phyloP scores from a whole-genome alignment of 495 filamentous ascomycete genomes.

The Copromyces sp. region DNA sequence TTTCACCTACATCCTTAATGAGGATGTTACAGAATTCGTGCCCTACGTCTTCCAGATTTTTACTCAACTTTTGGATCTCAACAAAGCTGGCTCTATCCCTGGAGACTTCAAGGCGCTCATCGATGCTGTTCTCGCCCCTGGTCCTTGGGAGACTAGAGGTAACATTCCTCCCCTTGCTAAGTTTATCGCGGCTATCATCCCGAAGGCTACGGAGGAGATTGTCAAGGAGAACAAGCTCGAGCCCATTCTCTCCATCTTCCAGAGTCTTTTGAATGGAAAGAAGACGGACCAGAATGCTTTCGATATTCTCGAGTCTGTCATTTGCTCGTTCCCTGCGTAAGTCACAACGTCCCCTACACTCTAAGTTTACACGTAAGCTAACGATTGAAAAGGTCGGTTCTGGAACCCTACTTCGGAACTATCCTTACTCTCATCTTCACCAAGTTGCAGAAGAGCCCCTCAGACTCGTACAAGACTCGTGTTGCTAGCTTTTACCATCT shows the following conservation, averaged over 20 bases:
- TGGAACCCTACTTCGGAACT: slow-evolving; percentile 67
- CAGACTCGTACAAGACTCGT: slow-evolving; percentile 67
- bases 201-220: slow-evolving; percentile 62
- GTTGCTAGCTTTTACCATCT: slow-evolving; percentile 92
- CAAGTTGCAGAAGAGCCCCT: slow-evolving; percentile 63
- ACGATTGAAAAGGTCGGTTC: slow-evolving; percentile 35
- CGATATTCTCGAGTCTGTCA: slow-evolving; percentile 74
- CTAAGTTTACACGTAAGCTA: slow-evolving; percentile 8
- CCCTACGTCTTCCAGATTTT: slow-evolving; percentile 97
- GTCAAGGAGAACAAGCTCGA: slow-evolving; percentile 60
- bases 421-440: slow-evolving; percentile 77
- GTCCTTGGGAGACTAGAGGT: slow-evolving; percentile 80
- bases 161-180: slow-evolving; percentile 86
- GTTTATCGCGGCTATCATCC: slow-evolving; percentile 72
- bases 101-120: slow-evolving; percentile 69
- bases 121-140: slow-evolving; percentile 59
- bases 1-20: slow-evolving; percentile 63
- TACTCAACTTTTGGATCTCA: slow-evolving; percentile 74
- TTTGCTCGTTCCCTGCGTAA: slow-evolving; percentile 60
- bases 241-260: slow-evolving; percentile 81
- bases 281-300: slow-evolving; percentile 78
- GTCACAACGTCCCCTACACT: slow-evolving; percentile 18
- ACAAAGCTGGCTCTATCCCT: slow-evolving; percentile 61
- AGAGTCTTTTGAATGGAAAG: slow-evolving; percentile 61
- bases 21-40: slow-evolving; percentile 82